These are phyloP conservation scores for Pontederia crassipes DNA, from an alignment of 176 grass and related monocot genomes.

Conservation along the genomic window DNA sequence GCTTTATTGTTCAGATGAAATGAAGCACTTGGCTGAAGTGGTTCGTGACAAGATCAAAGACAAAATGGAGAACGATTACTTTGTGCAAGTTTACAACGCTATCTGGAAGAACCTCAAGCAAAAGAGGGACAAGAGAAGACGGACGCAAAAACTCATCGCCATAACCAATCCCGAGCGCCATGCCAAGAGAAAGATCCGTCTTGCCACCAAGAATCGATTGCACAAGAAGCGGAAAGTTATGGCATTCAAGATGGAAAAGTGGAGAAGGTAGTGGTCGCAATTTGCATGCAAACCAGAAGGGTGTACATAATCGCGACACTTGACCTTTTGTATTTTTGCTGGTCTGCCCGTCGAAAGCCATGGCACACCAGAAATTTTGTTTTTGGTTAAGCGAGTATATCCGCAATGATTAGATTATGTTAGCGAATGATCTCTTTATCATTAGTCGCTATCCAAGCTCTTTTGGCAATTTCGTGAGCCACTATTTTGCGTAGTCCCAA, in stretches of 20 bases:
- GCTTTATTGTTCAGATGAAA: slow-evolving; percentile 53
- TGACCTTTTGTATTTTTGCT: not conserved
- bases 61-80: slow-evolving; percentile 53
- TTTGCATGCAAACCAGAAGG: not conserved
- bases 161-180: slow-evolving; percentile 55
- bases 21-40: slow-evolving; percentile 58
- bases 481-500: too few relatives aligned
- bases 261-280: slow-evolving; percentile 34
- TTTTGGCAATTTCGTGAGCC: too few relatives aligned
- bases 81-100: slow-evolving; percentile 62
- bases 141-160: slow-evolving; percentile 47
- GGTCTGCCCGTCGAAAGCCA: too few relatives aligned
- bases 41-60: slow-evolving; percentile 48
- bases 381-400: too few relatives aligned
- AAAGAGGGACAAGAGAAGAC: slow-evolving; percentile 72
- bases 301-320: not conserved
- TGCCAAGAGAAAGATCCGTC: slow-evolving; percentile 66
- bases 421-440: too few relatives aligned
- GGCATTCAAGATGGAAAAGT: slow-evolving; percentile 60
- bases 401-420: too few relatives aligned
- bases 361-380: too few relatives aligned
- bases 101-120: slow-evolving; percentile 50
- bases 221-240: slow-evolving; percentile 73
- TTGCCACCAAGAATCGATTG: slow-evolving; percentile 45
- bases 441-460: too few relatives aligned